Conservation (phyloP, 2,329 filamentous ascomycete species). For the Metarhizium anisopliae region DNA sequence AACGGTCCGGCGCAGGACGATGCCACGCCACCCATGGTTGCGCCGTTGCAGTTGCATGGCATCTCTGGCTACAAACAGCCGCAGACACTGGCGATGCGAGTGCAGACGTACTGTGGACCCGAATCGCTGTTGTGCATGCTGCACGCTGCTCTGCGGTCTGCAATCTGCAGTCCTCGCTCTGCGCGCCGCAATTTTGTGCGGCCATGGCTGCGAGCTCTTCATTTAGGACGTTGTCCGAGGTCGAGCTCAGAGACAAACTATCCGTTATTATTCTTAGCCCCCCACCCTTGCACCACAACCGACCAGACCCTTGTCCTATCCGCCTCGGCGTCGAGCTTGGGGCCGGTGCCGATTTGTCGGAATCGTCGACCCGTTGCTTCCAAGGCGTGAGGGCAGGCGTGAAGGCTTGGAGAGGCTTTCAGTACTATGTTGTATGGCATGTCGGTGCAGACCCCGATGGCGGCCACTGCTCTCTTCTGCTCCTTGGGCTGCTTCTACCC, state of each 20-base stretch:
- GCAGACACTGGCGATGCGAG: not conserved
- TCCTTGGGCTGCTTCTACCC: not conserved
- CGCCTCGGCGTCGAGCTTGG: constrained; percentile 2
- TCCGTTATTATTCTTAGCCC: not conserved
- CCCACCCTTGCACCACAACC: constrained; percentile 1
- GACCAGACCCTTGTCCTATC: constrained; percentile 1
- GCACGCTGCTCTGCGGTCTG: not conserved
- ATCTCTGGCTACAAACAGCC: not conserved
- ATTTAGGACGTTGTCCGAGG: constrained; percentile 1
- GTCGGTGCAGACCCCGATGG: not conserved
- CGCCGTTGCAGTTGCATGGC: no score
- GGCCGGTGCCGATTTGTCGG: constrained; percentile 6
- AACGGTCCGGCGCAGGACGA: not conserved
- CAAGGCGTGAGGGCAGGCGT: not conserved
- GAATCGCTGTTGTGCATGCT: constrained; percentile 4
- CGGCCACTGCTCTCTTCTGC: not conserved
- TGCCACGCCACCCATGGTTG: not conserved
- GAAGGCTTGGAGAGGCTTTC: not conserved
- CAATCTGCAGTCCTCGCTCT: no score
- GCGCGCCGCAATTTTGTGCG: not conserved
- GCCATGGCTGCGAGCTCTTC: not conserved
- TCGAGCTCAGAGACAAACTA: not conserved
- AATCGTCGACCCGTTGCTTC: not conserved
- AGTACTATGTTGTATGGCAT: not conserved
- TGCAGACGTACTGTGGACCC: not conserved